Evolutionary conservation across 208 protist species (phyloP), one percentile per base, ranked within the genome.

Genomic region (Blastocrithidia nonstop): DNA sequence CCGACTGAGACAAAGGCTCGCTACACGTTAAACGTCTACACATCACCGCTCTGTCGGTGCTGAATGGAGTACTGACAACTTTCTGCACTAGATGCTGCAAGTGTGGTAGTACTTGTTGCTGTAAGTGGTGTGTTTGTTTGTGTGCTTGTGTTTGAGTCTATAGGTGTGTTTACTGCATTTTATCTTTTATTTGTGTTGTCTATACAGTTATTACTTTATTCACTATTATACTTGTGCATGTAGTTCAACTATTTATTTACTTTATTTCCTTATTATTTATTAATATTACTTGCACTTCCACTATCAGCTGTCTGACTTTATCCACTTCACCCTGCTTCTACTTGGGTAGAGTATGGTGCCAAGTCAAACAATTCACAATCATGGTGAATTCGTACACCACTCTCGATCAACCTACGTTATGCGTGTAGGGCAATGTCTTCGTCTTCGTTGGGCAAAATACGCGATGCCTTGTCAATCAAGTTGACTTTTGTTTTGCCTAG

Each of bases 21-120:
- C 17, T 89, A 69, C 32, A 89, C 80, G n/a, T 82, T 44, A 36
- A 61, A 73, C 1, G 74, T 83, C 24, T 62, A 52, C 35, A 85
- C 47, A 49, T 65, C 37, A 25, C 57, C 43, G 6, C 71, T 79
- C 16, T 54, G 49, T 20, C 66, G 45, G 45, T 84, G 42, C 65
- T 74, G 70, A 26, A 88, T 62, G 24, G 73, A 82, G 62, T 88
- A 83, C 63, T 81, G 70, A 27, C 83, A 70, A n/a, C 67, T 72
- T 11, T 35, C 29, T n/a, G 29, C 11, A 11, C 11, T n/a, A 35
- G 29, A 35, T 11, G 29, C n/a, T 35, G n/a, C n/a, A n/a, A n/a
- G n/a, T n/a, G n/a, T n/a, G n/a, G n/a, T n/a, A n/a, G n/a, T n/a
- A n/a, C n/a, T n/a, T n/a, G n/a, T n/a, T n/a, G n/a, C n/a, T n/a